Evolutionary conservation across 495 filamentous ascomycete species (phyloP).

Genomic region (Lophium mytilinum): DNA sequence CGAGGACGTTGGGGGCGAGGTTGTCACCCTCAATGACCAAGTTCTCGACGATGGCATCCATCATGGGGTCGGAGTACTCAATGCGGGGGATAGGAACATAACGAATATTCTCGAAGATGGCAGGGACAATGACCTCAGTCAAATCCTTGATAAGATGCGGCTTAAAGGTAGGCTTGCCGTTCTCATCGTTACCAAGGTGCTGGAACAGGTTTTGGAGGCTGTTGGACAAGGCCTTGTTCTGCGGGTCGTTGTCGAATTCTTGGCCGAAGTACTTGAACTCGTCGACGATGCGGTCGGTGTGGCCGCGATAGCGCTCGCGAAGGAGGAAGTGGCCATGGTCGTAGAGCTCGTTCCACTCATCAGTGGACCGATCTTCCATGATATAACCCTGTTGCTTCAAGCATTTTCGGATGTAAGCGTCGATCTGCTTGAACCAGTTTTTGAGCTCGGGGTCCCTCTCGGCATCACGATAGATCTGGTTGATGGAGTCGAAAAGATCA

Average conservation of each 20-base stretch:
- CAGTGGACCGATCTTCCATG: slow-evolving; percentile 71
- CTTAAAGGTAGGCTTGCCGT: slow-evolving; percentile 84
- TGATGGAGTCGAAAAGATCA: slow-evolving; percentile 78
- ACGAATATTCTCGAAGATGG: slow-evolving; percentile 73
- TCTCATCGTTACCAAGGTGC: slow-evolving; percentile 76
- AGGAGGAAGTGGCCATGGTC: slow-evolving; percentile 84
- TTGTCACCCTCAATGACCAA: slow-evolving; percentile 94
- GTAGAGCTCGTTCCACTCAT: slow-evolving; percentile 76
- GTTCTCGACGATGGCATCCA: slow-evolving; percentile 90
- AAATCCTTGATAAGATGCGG: slow-evolving; percentile 84
- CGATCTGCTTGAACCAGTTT: slow-evolving; percentile 75
- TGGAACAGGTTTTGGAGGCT: slow-evolving; percentile 78
- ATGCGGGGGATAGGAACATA: slow-evolving; percentile 94
- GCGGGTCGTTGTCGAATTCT: slow-evolving; percentile 81
- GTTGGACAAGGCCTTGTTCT: slow-evolving; percentile 70
- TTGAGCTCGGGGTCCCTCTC: slow-evolving; percentile 82
- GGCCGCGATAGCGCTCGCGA: slow-evolving; percentile 75
- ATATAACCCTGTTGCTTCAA: slow-evolving; percentile 86
- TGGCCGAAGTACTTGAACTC: slow-evolving; percentile 83
- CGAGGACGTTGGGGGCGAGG: slow-evolving; percentile 88
- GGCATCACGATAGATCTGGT: slow-evolving; percentile 82
- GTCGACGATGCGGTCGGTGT: slow-evolving; percentile 80
- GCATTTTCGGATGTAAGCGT: slow-evolving; percentile 72
- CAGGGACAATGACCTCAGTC: slow-evolving; percentile 77
- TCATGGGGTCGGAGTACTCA: slow-evolving; percentile 76